Evolutionary conservation across 2,329 filamentous ascomycete genomes (phyloP).

Genomic region (Metarhizium anisopliae): DNA sequence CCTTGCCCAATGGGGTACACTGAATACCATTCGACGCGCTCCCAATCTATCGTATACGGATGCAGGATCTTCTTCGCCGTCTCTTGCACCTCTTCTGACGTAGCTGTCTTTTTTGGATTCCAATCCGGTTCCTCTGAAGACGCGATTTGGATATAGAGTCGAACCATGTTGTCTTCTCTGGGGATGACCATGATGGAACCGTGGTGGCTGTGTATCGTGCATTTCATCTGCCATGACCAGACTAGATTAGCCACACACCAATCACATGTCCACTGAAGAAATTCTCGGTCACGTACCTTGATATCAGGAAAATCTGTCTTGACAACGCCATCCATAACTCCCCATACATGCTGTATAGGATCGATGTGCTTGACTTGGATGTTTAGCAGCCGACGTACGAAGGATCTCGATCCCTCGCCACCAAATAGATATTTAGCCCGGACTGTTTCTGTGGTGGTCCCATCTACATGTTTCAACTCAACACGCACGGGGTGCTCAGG

Average conservation of each 20-base stretch:
- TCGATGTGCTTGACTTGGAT: constrained; percentile 66
- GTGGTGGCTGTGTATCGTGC: constrained; percentile 63
- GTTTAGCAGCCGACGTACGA: constrained; percentile 52
- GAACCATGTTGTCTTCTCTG: constrained; percentile 58
- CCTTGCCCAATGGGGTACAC: constrained; percentile 71
- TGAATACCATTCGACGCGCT: constrained; percentile 63
- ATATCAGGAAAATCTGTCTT: constrained; percentile 71
- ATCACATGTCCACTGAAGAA: neutral
- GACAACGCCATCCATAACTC: constrained; percentile 66
- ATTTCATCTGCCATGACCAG: constrained; percentile 48
- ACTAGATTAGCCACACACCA: neutral
- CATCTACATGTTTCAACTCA: constrained; percentile 66
- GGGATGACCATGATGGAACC: constrained; percentile 78
- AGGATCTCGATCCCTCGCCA: constrained; percentile 61
- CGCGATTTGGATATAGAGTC: constrained; percentile 61
- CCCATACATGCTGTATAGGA: constrained; percentile 64
- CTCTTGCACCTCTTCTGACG: constrained; percentile 52
- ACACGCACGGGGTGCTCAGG: constrained; percentile 73
- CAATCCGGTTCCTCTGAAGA: constrained; percentile 53
- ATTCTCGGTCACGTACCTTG: constrained; percentile 36
- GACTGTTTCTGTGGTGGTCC: constrained; percentile 57
- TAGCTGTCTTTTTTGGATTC: constrained; percentile 54
- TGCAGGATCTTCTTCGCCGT: constrained; percentile 56
- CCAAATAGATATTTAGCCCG: constrained; percentile 63
- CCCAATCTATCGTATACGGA: constrained; percentile 60